Base-by-base conservation (phyloP, 2,329 filamentous ascomycete species). In the Lithohypha guttulata region DNA sequence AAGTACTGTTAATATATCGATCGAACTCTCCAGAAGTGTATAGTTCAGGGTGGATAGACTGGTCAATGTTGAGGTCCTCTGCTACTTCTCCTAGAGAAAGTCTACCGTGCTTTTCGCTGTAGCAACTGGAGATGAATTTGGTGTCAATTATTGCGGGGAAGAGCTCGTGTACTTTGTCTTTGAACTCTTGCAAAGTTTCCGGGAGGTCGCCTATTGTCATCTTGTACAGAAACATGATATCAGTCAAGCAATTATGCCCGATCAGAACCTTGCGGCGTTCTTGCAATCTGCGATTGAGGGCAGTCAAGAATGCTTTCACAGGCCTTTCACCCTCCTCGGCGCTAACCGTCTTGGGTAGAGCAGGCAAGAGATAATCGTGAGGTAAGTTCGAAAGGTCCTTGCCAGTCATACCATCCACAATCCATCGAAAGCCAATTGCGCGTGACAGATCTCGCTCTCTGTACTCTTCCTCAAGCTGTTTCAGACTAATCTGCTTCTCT, bases 231-330 rank as follows among this genome's bases (percentile, higher is more conserved):
- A 77, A 76, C n/a, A 77, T 62, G 27, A 79, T 52, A 49, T 79
- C 75, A 1, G 69, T 69, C 52, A 79, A 76, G 49, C 75, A 65
- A 48, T 79, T 79, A 55, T 79, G 75, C 1, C 75, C 75, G 2
- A 79, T 69, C 2, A 79, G 49, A 1, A 75, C 61, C 2, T 67
- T 64, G 10, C 65, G 62, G 14, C 62, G 66, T 14, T 57, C 53
- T 29, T 61, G 62, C 9, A 79, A 51, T 4, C 59, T 54, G 4
- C 55, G 49, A 37, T 65, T 59, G 28, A 66, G 37, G 3, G 52
- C 39, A 2, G 55, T 40, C n/a, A 56, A 48, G 26, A 59, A 53
- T 6, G 21, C 32, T 11, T 54, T 42, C 3, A 55, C 29, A 2
- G 52, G 46, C 18, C 43, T 36, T 14, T 51, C 42, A 8, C 50